phyloP scores from a whole-genome alignment of 768 basidiomycete species.

The Mycena haematopus region DNA sequence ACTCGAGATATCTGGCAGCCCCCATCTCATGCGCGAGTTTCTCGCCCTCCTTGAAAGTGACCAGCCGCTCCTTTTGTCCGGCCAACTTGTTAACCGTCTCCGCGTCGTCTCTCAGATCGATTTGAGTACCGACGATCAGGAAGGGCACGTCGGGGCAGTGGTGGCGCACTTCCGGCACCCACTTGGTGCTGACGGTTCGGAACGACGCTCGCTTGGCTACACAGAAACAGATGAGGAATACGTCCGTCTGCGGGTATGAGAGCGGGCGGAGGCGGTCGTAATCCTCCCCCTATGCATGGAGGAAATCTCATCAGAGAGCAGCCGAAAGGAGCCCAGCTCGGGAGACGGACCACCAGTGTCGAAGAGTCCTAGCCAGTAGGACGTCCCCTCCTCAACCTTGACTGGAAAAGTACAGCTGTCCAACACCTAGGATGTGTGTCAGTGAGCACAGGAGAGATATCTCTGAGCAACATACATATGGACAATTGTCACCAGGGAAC shows the following conservation, averaged over 20 bases:
- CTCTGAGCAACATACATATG: slow-evolving; percentile 70
- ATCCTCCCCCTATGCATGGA: slow-evolving; percentile 79
- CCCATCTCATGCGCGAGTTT: slow-evolving; percentile 45
- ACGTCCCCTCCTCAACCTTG: slow-evolving; percentile 81
- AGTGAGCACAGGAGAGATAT: slow-evolving; percentile 29
- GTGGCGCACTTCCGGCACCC: slow-evolving; percentile 99
- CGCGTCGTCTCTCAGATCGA: slow-evolving; percentile 93
- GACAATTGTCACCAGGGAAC: slow-evolving; percentile 98
- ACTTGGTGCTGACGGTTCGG: slow-evolving; percentile 47
- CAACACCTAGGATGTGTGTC: slow-evolving; percentile 45
- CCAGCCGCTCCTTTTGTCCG: slow-evolving; percentile 95
- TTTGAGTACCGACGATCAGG: slow-evolving; percentile 97
- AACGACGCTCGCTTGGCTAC: slow-evolving; percentile 86
- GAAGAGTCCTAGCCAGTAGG: no score
- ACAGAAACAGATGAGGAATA: slow-evolving; percentile 61
- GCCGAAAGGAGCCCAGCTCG: background rate
- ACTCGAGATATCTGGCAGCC: slow-evolving; percentile 77
- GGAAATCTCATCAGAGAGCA: slow-evolving; percentile 5
- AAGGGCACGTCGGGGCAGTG: slow-evolving; percentile 99
- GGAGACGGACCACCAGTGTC: slow-evolving; percentile 88
- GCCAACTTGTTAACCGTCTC: slow-evolving; percentile 63
- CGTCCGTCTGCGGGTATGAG: no score
- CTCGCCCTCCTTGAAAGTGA: slow-evolving; percentile 88
- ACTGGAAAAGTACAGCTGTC: slow-evolving; percentile 98
- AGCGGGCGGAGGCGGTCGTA: slow-evolving; percentile 61